These are phyloP conservation scores for Fusarium camptoceras DNA, from an alignment of 2,329 filamentous ascomycete species.

Conservation along the genomic window DNA sequence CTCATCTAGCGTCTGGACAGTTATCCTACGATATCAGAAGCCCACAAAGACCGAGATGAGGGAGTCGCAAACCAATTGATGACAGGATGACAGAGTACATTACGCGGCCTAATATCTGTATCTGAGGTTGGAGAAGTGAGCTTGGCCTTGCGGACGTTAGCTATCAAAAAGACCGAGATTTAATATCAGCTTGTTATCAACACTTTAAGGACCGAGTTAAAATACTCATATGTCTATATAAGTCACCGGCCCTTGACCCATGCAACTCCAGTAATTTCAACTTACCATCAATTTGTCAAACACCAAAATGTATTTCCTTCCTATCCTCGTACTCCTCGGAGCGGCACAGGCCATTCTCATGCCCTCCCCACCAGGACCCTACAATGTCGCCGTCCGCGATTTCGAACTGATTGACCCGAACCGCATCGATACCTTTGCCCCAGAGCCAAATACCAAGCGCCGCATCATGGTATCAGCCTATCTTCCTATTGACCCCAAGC, in stretches of 20 bases:
- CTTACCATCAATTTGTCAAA: accelerated
- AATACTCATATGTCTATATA: background rate
- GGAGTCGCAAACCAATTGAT: accelerated
- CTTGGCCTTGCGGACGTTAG: background rate
- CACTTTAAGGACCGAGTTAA: background rate
- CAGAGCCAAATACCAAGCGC: conserved; percentile 8
- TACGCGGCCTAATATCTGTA: too few relatives aligned
- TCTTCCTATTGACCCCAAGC: conserved; percentile 15
- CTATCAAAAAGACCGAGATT: background rate
- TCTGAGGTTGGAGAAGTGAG: background rate
- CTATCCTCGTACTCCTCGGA: background rate
- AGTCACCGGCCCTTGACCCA: accelerated
- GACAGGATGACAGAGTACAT: too few relatives aligned
- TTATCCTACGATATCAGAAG: background rate
- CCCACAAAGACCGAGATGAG: background rate
- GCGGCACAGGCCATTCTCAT: conserved; percentile 3
- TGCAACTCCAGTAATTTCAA: background rate
- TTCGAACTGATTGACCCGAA: conserved; percentile 16
- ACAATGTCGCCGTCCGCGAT: conserved; percentile 1
- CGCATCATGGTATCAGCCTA: conserved; percentile 27
- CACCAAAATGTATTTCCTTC: background rate
- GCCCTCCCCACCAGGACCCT: conserved; percentile 5
- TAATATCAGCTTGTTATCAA: background rate
- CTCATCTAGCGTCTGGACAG: too few relatives aligned
- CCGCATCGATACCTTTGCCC: conserved; percentile 18